phyloP scores from a whole-genome alignment of 2,329 filamentous ascomycete genomes.

The Ascosphaera pollenicola region DNA sequence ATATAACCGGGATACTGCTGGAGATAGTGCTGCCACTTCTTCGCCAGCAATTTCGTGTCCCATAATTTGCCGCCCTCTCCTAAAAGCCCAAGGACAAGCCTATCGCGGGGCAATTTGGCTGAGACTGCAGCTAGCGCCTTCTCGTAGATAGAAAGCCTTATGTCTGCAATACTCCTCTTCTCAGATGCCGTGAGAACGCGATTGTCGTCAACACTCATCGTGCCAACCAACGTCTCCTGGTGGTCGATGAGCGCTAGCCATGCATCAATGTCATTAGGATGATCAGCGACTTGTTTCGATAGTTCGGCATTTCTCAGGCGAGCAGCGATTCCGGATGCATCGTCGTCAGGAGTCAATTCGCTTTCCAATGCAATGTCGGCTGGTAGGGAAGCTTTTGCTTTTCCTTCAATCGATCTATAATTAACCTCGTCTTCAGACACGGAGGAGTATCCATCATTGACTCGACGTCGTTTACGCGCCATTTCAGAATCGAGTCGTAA shows the following conservation, averaged over 20 bases:
- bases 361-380: constrained; percentile 27
- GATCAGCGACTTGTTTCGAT: constrained; percentile 37
- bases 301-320: constrained; percentile 29
- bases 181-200: constrained; percentile 35
- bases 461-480: constrained; percentile 19
- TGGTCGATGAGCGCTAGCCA: constrained; percentile 66
- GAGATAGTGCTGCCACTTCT: constrained; percentile 44
- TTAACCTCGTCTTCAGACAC: constrained; percentile 28
- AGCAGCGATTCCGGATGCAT: constrained; percentile 22
- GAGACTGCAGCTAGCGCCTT: constrained; percentile 44
- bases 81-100: constrained; percentile 47
- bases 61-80: constrained; percentile 53
- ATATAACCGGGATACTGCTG: constrained; percentile 34
- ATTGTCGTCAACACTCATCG: constrained; percentile 10
- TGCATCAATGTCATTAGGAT: constrained; percentile 42
- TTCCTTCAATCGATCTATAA: constrained; percentile 44
- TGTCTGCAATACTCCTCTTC: constrained; percentile 46
- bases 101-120: constrained; percentile 27
- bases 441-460: constrained; percentile 9
- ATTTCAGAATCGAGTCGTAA: constrained; percentile 10
- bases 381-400: constrained; percentile 28
- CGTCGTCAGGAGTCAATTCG: constrained; percentile 26
- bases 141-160: constrained; percentile 61
- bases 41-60: constrained; percentile 37
- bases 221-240: constrained; percentile 45